A percentile compares a stretch with the other conserved stretches of the same genome.
phyloP scores from a whole-genome alignment of 306 rosid species.

The Castanospermum australe region DNA sequence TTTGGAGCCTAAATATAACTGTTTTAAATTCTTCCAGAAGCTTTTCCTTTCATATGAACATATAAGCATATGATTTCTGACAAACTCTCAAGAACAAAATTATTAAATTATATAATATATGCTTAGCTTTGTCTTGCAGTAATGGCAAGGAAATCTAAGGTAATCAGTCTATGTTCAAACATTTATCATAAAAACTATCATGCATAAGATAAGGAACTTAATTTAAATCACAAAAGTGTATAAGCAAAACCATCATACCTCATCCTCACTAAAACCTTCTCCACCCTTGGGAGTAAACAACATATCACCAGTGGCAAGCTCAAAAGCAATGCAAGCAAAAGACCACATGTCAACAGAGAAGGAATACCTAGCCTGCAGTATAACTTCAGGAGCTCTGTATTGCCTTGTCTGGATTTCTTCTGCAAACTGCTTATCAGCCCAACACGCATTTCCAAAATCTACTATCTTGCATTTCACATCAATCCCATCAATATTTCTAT shows the following conservation, averaged over 20 bases:
- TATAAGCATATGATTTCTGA: not conserved
- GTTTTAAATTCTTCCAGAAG: not conserved
- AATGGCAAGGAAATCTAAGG: not conserved
- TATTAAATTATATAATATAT: not conserved
- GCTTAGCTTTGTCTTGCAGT: not conserved
- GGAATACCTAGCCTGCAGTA: slow-evolving; percentile 83
- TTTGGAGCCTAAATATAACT: not conserved
- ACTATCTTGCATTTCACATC: slow-evolving; percentile 94
- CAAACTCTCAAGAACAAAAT: not conserved
- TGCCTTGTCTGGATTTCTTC: slow-evolving; percentile 95
- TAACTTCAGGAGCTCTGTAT: slow-evolving; percentile 96
- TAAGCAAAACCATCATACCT: slow-evolving; percentile 52
- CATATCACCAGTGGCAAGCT: slow-evolving; percentile 98
- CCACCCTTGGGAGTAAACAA: slow-evolving; percentile 82
- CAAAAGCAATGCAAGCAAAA: slow-evolving; percentile 85
- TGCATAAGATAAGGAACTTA: not conserved
- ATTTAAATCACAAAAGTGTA: slow-evolving; percentile 20
- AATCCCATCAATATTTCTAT: slow-evolving; percentile 67
- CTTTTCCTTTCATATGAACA: slow-evolving; percentile 5
- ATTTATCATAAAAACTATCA: not conserved
- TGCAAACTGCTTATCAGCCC: slow-evolving; percentile 74
- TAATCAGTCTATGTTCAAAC: not conserved
- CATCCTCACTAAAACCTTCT: slow-evolving; percentile 92
- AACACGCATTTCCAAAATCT: slow-evolving; percentile 94
- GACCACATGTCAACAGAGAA: slow-evolving; percentile 97